These are phyloP conservation scores for Spathaspora girioi DNA, from an alignment of 805 yeast species.

Conservation along the genomic window DNA sequence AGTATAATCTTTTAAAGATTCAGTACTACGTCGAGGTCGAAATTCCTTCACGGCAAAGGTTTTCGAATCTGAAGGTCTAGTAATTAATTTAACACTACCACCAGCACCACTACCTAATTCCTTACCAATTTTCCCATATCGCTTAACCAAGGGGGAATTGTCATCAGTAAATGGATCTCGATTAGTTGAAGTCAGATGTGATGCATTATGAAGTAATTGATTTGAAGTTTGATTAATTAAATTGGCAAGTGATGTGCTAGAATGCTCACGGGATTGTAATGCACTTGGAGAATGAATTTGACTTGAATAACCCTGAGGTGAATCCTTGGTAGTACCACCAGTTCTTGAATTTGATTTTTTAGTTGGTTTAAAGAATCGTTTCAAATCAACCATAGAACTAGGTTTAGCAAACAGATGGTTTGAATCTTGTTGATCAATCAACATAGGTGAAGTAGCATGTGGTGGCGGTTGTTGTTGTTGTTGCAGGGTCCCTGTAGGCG, in stretches of 20 bases:
- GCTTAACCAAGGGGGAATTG: conserved; percentile 60
- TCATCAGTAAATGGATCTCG: conserved; percentile 36
- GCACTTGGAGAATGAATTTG: conserved; percentile 22
- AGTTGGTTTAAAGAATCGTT: conserved; percentile 65
- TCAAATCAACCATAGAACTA: conserved; percentile 66
- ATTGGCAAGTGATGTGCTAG: conserved; percentile 33
- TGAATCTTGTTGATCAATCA: conserved; percentile 18
- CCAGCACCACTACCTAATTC: conserved; percentile 95
- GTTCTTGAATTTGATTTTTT: conserved; percentile 24
- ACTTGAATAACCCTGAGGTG: conserved; percentile 16
- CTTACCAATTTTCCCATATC: conserved; percentile 81
- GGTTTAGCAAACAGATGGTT: conserved; percentile 28
- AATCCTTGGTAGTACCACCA: neutral
- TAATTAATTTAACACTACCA: conserved; percentile 78
- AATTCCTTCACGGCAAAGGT: conserved; percentile 93
- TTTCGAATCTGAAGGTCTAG: conserved; percentile 59
- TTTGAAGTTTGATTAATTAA: conserved; percentile 35
- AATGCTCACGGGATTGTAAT: conserved; percentile 22
- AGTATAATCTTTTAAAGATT: conserved; percentile 79
- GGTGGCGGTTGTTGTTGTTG: conserved; percentile 9
- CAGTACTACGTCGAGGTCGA: conserved; percentile 69
- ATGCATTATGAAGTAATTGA: conserved; percentile 33
- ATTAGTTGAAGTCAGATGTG: conserved; percentile 30
- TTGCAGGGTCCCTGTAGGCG: conserved; percentile 15
- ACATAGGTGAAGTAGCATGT: neutral